Conservation (phyloP, 495 filamentous ascomycete genomes). For the Coniosporium apollinis region DNA sequence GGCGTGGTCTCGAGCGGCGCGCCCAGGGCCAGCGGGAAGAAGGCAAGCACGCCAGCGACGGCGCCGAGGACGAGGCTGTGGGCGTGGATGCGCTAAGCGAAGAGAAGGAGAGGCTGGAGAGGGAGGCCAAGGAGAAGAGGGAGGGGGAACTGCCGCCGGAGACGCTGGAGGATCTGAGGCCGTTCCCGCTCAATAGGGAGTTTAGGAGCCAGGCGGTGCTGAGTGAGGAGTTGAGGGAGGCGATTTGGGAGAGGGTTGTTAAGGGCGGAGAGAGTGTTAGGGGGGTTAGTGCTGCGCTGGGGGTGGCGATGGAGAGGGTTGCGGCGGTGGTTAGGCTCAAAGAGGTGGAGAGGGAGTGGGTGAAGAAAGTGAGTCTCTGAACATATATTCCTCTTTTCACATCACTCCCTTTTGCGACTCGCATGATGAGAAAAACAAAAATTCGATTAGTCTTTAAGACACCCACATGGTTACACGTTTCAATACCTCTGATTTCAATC, state of each 20-base stretch:
- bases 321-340: constrained; percentile 80
- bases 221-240: constrained; percentile 54
- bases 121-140: constrained; percentile 10
- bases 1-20: constrained; percentile 2
- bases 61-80: constrained; percentile 5
- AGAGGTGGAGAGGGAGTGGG: constrained; percentile 65
- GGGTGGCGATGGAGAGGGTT: constrained; percentile 72
- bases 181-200: constrained; percentile 59
- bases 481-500: too few species aligned
- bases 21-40: constrained; percentile 8
- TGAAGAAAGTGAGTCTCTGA: constrained; percentile 42
- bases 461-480: constrained; percentile 38
- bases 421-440: constrained; percentile 53
- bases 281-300: constrained; percentile 57
- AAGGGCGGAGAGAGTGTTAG: constrained; percentile 49
- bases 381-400: constrained; percentile 12
- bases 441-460: constrained; percentile 99
- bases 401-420: constrained; percentile 16
- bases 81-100: constrained; percentile 11
- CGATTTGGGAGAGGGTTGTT: constrained; percentile 55
- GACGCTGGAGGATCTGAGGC: constrained; percentile 26
- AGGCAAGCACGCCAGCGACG: constrained; percentile 8
- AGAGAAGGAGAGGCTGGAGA: constrained; percentile 7
- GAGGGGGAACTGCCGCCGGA: constrained; percentile 22
- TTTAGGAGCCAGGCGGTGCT: constrained; percentile 63